phyloP scores from a whole-genome alignment of 306 rosid genomes.

The Citrullus amarus region DNA sequence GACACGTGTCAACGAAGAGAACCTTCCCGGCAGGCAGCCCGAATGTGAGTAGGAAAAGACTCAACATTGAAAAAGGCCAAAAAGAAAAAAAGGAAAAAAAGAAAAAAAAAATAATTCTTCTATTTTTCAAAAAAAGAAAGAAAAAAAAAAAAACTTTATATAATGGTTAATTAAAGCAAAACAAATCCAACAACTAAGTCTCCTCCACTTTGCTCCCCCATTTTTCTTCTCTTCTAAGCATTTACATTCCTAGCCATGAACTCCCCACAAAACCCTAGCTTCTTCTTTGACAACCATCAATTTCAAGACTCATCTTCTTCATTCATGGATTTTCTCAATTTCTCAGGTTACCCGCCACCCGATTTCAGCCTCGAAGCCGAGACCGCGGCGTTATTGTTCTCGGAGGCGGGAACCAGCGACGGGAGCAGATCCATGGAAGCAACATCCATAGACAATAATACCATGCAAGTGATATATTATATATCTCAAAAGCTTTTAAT shows the following conservation, averaged over 20 bases:
- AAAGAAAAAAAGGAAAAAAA: not conserved
- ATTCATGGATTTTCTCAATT: not conserved
- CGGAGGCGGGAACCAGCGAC: not conserved
- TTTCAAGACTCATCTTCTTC: not conserved
- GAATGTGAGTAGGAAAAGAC: not conserved
- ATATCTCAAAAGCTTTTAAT: not conserved
- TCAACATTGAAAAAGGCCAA: not conserved
- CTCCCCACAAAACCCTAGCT: not conserved
- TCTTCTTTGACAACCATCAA: not conserved
- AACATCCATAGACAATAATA: not conserved
- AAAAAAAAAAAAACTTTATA: not conserved
- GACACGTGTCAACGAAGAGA: not conserved
- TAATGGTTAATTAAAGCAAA: not conserved
- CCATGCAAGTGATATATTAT: not conserved
- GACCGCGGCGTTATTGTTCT: not conserved
- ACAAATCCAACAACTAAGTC: not conserved
- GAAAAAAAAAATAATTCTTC: not conserved
- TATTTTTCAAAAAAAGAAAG: not conserved
- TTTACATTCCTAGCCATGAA: not conserved
- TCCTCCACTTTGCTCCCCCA: not conserved
- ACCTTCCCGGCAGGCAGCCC: not conserved
- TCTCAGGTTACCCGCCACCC: not conserved
- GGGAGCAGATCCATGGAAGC: not conserved
- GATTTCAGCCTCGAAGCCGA: not conserved
- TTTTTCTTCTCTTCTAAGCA: not conserved